Base-by-base conservation (phyloP, 768 basidiomycete species). In the Tulasnella sp. region DNA sequence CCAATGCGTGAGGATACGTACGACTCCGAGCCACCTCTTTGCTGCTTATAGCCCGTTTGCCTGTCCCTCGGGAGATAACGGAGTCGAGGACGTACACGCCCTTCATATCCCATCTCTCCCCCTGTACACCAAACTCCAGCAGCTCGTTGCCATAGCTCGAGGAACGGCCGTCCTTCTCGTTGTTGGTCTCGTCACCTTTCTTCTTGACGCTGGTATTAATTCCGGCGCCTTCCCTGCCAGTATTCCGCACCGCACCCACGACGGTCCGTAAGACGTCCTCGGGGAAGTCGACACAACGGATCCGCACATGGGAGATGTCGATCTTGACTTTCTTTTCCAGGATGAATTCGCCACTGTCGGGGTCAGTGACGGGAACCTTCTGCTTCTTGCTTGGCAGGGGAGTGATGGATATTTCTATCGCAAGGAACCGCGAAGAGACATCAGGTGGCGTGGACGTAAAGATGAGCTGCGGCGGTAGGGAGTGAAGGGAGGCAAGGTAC, bases 21-120 rank as follows among this genome's bases (percentile, higher is more conserved):
- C 74, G 67, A 37, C 52, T 34, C 22, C 67, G 74, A 22, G 74
- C 74, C 36, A 75, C 25, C 42, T 75, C 74, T 25, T 68, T 64
- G 12, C 64, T 15, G 37, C 67, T 69, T 19, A 67, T 8, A 14
- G 74, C 1, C 9, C 74, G 49, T 34, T 75, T 75, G 36, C 67
- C 64, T 6, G 74, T 75, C 19, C 74, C 74, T 22, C 74, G 49
- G 74, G 67, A 25, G 74, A 75, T 75, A 22, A 75, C 74, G 22
- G 74, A 75, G 36, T 75, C 74, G n/a, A 75, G 74, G 67, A n/a
- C 34, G 36, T 75, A 75, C 34, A 75, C 74, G 36, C 74, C 74
- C 67, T 75, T 75, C 31, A 49, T 67, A 37, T 75, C 74, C 74
- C 74, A 75, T 39, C 67, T 58, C 54, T 75, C 74, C 4, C 58